phyloP scores from a whole-genome alignment of 2,329 filamentous ascomycete genomes.

The Cladophialophora carrionii region DNA sequence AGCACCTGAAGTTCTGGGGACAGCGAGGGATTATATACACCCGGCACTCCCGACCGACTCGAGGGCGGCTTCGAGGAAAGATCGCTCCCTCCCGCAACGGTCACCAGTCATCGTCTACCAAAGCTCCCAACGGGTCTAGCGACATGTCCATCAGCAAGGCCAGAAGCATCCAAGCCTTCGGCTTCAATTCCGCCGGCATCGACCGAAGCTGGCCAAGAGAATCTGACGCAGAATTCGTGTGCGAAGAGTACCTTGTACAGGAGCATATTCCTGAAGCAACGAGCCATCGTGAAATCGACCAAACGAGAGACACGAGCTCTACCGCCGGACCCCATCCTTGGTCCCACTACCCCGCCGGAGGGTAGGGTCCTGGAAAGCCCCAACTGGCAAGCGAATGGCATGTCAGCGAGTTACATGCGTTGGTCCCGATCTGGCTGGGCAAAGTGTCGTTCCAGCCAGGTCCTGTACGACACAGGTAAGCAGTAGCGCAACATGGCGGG shows the following conservation, averaged over 20 bases:
- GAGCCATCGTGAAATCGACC: background rate
- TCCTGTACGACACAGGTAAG: background rate
- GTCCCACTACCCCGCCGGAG: background rate
- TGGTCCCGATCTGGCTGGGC: background rate
- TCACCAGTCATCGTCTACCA: background rate
- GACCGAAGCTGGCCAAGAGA: slow-evolving; percentile 5
- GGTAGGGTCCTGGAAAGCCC: background rate
- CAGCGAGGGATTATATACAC: slow-evolving; percentile 7
- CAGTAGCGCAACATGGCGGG: slow-evolving; percentile 11
- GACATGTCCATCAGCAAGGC: slow-evolving; percentile 6
- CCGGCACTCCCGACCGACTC: background rate
- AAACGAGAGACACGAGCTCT: background rate
- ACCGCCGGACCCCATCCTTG: background rate
- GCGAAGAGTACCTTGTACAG: background rate
- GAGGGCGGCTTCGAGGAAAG: slow-evolving; percentile 1
- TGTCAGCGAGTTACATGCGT: background rate
- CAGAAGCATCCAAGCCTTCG: background rate
- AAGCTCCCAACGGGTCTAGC: background rate
- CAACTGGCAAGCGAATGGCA: background rate
- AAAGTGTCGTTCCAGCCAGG: background rate
- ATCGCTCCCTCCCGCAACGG: background rate
- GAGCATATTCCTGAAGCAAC: slow-evolving; percentile 4
- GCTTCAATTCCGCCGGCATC: background rate
- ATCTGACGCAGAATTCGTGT: background rate
- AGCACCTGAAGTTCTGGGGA: background rate